Percentiles rank a stretch among this genome's conserved stretches.
phyloP scores from a whole-genome alignment of 169 alveolate species.

The Cytauxzoon felis region DNA sequence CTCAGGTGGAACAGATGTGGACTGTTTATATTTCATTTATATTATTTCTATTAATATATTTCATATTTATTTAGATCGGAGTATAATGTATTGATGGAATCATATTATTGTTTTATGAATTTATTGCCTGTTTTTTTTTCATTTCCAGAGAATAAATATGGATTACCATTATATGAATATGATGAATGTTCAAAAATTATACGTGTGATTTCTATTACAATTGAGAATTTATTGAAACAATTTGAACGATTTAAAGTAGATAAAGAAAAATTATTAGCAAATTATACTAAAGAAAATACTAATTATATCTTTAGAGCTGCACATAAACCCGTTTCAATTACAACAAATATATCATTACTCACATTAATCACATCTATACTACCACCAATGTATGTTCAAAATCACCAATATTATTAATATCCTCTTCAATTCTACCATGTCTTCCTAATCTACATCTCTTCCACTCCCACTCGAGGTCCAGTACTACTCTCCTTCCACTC shows the following conservation, averaged over 20 bases:
- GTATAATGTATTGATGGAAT: slow-evolving; percentile 11
- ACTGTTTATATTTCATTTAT: too few species aligned
- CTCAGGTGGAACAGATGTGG: too few species aligned
- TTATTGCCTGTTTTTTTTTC: slow-evolving; percentile 17
- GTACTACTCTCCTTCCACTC: too few species aligned
- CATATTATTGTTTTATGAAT: slow-evolving; percentile 17
- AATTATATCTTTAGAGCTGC: slow-evolving; percentile 20
- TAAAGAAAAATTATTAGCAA: background rate
- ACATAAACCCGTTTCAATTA: slow-evolving; percentile 21
- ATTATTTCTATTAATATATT: too few species aligned
- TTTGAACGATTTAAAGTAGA: slow-evolving; percentile 7
- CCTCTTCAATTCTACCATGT: too few species aligned
- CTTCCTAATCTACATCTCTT: too few species aligned
- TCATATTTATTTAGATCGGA: slow-evolving; percentile 36
- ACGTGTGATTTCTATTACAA: slow-evolving; percentile 32
- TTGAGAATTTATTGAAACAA: slow-evolving; percentile 29
- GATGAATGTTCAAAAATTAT: slow-evolving; percentile 39
- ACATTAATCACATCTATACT: slow-evolving; percentile 16
- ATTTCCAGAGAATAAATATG: background rate
- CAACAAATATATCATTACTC: slow-evolving; percentile 28
- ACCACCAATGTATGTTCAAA: slow-evolving; percentile 24
- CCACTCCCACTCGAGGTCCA: too few species aligned
- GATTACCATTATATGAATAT: slow-evolving; percentile 13
- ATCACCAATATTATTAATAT: too few species aligned
- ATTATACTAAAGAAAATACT: background rate